Conservation (phyloP, 2,329 filamentous ascomycete genomes). For the Tolypocladium tundrense region DNA sequence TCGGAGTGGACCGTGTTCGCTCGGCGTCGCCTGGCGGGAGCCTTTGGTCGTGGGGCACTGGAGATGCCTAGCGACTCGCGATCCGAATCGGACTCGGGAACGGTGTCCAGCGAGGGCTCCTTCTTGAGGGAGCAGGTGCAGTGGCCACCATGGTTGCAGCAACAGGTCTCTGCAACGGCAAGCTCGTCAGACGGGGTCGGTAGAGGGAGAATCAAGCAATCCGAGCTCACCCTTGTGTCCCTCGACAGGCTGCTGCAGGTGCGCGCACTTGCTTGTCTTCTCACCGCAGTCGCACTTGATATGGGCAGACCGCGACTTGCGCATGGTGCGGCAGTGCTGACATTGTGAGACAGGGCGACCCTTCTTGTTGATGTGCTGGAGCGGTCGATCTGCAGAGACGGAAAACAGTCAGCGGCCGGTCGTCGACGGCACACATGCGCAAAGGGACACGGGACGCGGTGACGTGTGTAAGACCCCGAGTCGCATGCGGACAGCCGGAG, state of each 20-base stretch:
- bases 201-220: constrained; percentile 3
- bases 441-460: not conserved
- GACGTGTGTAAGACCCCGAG: not conserved
- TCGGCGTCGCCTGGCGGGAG: constrained; percentile 38
- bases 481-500: not conserved
- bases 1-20: constrained; percentile 55
- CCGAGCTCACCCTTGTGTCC: constrained; percentile 46
- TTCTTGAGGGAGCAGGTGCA: constrained; percentile 58
- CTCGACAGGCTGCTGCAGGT: constrained; percentile 46
- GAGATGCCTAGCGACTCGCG: constrained; percentile 24
- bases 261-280: constrained; percentile 65
- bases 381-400: constrained; percentile 60
- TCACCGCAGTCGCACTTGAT: constrained; percentile 96
- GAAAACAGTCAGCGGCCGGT: constrained; percentile 11
- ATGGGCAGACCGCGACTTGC: constrained; percentile 91
- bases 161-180: constrained; percentile 47
- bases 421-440: not conserved
- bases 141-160: constrained; percentile 58
- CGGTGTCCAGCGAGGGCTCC: constrained; percentile 48
- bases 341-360: constrained; percentile 96
- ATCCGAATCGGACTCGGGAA: constrained; percentile 54
- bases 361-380: constrained; percentile 95
- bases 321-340: constrained; percentile 88
- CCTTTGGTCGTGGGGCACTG: constrained; percentile 27
- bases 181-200: constrained; percentile 3